Percentiles rank a stretch among this genome's conserved stretches.
These are phyloP conservation scores for Solanum chiquidenum DNA, from an alignment of 257 asterid genomes.

Conservation along the genomic window DNA sequence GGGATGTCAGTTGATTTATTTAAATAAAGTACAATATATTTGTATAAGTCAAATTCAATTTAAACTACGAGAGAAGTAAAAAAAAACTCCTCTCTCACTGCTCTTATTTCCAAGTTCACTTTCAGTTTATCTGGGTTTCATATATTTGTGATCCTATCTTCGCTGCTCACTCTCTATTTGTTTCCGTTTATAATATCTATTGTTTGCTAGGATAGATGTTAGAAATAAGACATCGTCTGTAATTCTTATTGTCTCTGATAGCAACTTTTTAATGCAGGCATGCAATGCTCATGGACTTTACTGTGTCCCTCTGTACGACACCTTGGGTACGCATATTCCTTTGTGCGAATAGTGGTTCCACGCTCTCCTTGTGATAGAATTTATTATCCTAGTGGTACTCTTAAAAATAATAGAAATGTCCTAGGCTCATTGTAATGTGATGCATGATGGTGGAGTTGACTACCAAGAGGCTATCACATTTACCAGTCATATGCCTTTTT, in stretches of 20 bases:
- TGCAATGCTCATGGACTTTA: slow-evolving; percentile 93
- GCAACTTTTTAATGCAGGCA: slow-evolving; percentile 50
- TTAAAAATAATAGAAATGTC: not conserved
- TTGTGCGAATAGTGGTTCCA: not conserved
- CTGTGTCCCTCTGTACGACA: slow-evolving; percentile 90
- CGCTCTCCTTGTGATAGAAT: not conserved
- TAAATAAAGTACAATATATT: not conserved
- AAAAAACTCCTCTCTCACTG: not conserved
- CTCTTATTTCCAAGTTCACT: not conserved
- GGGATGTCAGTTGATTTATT: not conserved
- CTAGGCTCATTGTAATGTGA: not conserved
- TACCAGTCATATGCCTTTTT: not conserved
- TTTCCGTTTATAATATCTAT: not conserved
- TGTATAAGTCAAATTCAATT: not conserved
- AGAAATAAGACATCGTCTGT: not conserved
- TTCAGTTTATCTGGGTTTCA: not conserved
- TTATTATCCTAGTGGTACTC: not conserved
- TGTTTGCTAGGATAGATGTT: not conserved
- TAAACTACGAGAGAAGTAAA: not conserved
- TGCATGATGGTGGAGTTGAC: not conserved
- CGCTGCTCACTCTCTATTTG: not conserved
- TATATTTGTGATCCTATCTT: not conserved
- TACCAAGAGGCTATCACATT: not conserved
- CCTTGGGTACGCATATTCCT: slow-evolving; percentile 55
- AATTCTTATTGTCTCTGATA: slow-evolving; percentile 9